Evolutionary conservation across 805 yeast species (phyloP).

Genomic region (Yarrowia sp.): DNA sequence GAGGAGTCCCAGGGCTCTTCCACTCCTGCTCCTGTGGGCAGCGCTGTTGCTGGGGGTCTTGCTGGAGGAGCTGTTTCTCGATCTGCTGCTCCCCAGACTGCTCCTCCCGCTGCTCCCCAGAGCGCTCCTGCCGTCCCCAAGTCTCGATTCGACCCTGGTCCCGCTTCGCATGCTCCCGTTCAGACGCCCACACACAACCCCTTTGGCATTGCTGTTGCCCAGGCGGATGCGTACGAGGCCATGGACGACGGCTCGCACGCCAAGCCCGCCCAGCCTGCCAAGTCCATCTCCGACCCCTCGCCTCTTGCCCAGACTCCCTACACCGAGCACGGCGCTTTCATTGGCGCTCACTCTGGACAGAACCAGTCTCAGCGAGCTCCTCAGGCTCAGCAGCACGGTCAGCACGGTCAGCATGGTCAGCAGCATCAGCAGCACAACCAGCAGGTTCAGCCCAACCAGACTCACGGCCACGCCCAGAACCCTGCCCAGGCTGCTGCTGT

Average conservation of each 20-base stretch:
- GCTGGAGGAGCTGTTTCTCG: background rate
- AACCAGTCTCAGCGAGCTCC: background rate
- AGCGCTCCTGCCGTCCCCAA: background rate
- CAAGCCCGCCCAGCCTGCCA: constrained; percentile 13
- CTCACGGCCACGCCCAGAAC: background rate
- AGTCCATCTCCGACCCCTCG: constrained; percentile 9
- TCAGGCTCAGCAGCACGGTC: background rate
- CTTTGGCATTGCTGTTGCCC: constrained; percentile 9
- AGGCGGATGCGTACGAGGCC: constrained; percentile 14
- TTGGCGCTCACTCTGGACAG: background rate
- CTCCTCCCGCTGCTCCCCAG: background rate
- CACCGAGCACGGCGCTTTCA: constrained; percentile 1
- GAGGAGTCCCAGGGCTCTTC: background rate
- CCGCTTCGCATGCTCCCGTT: background rate
- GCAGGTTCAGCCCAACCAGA: constrained; percentile 12
- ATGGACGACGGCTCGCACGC: background rate
- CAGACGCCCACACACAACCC: background rate
- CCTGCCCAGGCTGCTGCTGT: constrained; percentile 7
- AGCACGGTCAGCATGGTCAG: background rate
- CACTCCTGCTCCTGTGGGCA: background rate
- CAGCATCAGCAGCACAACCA: background rate
- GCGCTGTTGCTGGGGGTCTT: background rate
- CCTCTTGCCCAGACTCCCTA: constrained; percentile 4
- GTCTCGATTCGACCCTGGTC: constrained; percentile 19
- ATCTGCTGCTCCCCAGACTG: background rate